These are phyloP conservation scores for Pestalotiopsis sp. DNA, from an alignment of 2,329 filamentous ascomycete species.

Conservation along the genomic window DNA sequence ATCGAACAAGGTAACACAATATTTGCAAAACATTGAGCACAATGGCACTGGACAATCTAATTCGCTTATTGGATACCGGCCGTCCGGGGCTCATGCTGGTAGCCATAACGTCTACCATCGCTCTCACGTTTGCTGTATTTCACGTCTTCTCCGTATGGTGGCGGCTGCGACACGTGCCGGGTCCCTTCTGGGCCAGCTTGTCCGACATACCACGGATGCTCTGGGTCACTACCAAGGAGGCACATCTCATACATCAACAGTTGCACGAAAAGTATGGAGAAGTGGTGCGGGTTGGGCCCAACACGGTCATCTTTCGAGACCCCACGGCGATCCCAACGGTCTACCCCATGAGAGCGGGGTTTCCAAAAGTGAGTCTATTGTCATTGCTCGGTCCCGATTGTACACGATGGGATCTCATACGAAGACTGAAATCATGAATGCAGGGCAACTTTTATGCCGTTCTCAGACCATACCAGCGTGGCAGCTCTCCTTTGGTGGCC, in stretches of 20 bases:
- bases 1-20: background rate
- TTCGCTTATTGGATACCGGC: background rate
- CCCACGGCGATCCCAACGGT: slow-evolving; percentile 19
- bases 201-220: background rate
- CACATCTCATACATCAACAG: slow-evolving; percentile 16
- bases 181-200: slow-evolving; percentile 15
- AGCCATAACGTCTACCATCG: background rate
- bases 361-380: slow-evolving; percentile 21
- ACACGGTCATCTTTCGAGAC: slow-evolving; percentile 19
- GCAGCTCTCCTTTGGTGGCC: slow-evolving; percentile 18
- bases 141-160: slow-evolving; percentile 11
- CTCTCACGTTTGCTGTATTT: background rate
- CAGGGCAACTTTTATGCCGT: slow-evolving; percentile 22
- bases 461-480: slow-evolving; percentile 20
- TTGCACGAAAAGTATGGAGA: slow-evolving; percentile 21
- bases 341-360: slow-evolving; percentile 21
- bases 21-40: background rate
- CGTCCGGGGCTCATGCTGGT: background rate
- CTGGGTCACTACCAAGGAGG: slow-evolving; percentile 21
- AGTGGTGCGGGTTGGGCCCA: slow-evolving; percentile 15
- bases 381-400: background rate
- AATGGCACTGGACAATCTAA: background rate
- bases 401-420: background rate
- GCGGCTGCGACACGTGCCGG: slow-evolving; percentile 22
- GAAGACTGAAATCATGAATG: background rate